Conservation (phyloP, 2,329 filamentous ascomycete species). For the Colletotrichum incanum region DNA sequence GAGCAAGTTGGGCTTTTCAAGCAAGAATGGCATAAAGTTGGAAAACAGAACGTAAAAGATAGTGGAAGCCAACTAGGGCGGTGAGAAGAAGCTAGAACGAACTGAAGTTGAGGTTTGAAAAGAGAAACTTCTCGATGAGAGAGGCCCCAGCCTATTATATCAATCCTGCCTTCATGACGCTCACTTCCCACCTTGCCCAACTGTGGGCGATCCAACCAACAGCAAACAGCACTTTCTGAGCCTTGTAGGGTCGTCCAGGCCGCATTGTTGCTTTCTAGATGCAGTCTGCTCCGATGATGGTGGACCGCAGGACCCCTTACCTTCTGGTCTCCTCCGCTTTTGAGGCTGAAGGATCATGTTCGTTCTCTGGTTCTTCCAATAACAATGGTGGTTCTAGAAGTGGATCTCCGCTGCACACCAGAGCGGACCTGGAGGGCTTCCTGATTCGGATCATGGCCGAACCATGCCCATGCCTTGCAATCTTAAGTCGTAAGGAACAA, state of each 20-base stretch:
- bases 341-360: conserved; percentile 17
- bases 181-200: no score
- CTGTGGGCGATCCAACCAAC: background rate
- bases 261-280: background rate
- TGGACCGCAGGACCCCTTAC: background rate
- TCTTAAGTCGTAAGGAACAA: conserved; percentile 4
- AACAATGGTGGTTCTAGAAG: background rate
- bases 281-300: background rate
- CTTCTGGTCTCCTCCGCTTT: conserved; percentile 1
- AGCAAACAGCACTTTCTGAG: background rate
- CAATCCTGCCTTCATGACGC: background rate
- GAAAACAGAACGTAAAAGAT: background rate
- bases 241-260: background rate
- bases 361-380: conserved; percentile 14
- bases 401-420: conserved; percentile 1
- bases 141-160: background rate
- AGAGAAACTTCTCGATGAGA: background rate
- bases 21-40: background rate
- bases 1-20: background rate
- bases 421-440: background rate
- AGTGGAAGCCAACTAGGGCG: conserved; percentile 10
- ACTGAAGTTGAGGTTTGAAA: background rate
- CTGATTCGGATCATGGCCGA: conserved; percentile 11
- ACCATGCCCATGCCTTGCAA: conserved; percentile 3
- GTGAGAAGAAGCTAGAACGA: background rate